A percentile compares a stretch with the other conserved stretches of the same genome.
These are phyloP conservation scores for Penicillium aurantiogriseum DNA, from an alignment of 2,329 filamentous ascomycete species.

Conservation along the genomic window DNA sequence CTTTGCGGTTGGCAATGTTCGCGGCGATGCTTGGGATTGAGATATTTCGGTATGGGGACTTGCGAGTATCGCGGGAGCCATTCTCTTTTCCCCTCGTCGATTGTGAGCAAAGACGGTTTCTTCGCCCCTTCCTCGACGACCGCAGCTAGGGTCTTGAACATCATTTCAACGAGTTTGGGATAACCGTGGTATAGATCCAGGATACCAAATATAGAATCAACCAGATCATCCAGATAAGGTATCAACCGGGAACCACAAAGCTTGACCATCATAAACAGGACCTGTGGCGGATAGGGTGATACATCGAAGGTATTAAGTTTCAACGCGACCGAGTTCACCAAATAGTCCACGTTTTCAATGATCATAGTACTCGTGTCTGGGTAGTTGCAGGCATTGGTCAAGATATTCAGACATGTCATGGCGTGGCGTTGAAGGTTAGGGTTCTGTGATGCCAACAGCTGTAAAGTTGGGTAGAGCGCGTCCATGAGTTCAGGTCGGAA, in stretches of 20 bases:
- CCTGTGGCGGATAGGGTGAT: slow-evolving; percentile 84
- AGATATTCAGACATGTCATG: slow-evolving; percentile 74
- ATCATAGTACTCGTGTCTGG: slow-evolving; percentile 72
- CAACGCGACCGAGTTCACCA: slow-evolving; percentile 87
- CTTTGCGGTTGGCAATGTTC: slow-evolving; percentile 35
- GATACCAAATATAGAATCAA: slow-evolving; percentile 86
- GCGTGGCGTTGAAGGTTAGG: slow-evolving; percentile 73
- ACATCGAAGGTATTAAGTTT: slow-evolving; percentile 90
- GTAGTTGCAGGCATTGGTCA: slow-evolving; percentile 77
- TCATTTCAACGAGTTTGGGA: slow-evolving; percentile 73
- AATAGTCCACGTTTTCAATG: slow-evolving; percentile 90
- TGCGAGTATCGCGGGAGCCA: slow-evolving; percentile 28
- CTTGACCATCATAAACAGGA: slow-evolving; percentile 89
- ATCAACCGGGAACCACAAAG: slow-evolving; percentile 78
- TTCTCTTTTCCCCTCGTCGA: slow-evolving; percentile 34
- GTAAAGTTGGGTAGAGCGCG: slow-evolving; percentile 83
- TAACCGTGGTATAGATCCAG: slow-evolving; percentile 97
- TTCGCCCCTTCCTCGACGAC: slow-evolving; percentile 79
- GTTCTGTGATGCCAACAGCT: slow-evolving; percentile 74
- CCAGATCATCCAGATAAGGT: slow-evolving; percentile 86
- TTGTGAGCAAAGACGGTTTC: slow-evolving; percentile 48
- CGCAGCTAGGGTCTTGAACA: slow-evolving; percentile 79
- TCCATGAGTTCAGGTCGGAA: slow-evolving; percentile 89
- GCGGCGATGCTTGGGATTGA: slow-evolving; percentile 34
- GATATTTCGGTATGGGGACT: slow-evolving; percentile 31